phyloP scores from a whole-genome alignment of 495 filamentous ascomycete genomes.

The Jackrogersella multiformis region DNA sequence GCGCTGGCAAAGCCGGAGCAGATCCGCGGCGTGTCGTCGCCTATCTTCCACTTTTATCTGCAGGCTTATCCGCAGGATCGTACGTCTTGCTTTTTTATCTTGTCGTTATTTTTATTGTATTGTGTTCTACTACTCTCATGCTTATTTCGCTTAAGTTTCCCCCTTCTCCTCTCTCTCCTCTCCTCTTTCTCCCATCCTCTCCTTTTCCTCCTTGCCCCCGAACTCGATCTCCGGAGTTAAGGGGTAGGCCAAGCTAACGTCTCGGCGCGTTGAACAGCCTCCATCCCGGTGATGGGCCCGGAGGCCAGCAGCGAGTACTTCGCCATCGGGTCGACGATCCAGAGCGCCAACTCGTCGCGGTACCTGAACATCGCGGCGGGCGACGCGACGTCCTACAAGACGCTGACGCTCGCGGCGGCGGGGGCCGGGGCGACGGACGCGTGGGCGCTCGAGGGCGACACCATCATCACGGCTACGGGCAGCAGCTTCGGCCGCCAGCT shows the following conservation, averaged over 20 bases:
- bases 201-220: too few species aligned
- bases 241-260: too few species aligned
- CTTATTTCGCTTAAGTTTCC: too few species aligned
- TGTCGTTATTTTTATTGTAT: neutral
- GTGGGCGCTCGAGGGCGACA: slow-evolving; percentile 61
- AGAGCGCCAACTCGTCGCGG: slow-evolving; percentile 53
- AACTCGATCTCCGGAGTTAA: too few species aligned
- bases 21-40: slow-evolving; percentile 53
- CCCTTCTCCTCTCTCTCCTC: neutral
- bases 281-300: slow-evolving; percentile 58
- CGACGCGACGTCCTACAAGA: slow-evolving; percentile 58
- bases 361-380: slow-evolving; percentile 59
- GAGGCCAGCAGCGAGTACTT: slow-evolving; percentile 55
- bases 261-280: too few species aligned
- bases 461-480: slow-evolving; percentile 57
- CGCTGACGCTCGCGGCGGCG: slow-evolving; percentile 52
- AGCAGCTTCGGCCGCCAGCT: slow-evolving; percentile 60
- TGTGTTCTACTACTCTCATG: neutral
- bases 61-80: slow-evolving; percentile 52
- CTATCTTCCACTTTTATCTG: slow-evolving; percentile 58
- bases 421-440: slow-evolving; percentile 50
- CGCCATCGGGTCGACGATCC: slow-evolving; percentile 58
- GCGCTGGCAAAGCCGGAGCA: slow-evolving; percentile 52
- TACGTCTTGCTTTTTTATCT: slow-evolving; percentile 20
- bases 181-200: slow-evolving; percentile 5